Conservation (phyloP, 2,329 filamentous ascomycete genomes). For the Blastomyces emzantsi region DNA sequence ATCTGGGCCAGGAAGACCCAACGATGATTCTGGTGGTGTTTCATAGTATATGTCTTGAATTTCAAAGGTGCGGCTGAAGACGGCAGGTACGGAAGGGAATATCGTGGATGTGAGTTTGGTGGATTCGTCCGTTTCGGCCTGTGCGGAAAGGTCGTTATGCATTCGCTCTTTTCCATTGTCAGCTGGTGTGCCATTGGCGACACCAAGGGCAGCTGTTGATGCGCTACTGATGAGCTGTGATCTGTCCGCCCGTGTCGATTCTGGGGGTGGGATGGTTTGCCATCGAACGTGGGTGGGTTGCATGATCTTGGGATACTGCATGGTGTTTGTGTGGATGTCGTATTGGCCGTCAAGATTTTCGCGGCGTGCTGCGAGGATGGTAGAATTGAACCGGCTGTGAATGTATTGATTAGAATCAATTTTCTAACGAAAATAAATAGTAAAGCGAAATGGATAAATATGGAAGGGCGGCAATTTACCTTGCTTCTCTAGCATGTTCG, state of each 20-base stretch:
- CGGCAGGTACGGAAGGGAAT: conserved; percentile 47
- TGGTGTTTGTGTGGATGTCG: conserved; percentile 85
- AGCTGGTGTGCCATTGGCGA: conserved; percentile 25
- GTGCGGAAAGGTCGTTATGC: conserved; percentile 11
- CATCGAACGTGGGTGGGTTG: conserved; percentile 82
- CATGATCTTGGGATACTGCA: conserved; percentile 80
- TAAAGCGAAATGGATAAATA: background rate
- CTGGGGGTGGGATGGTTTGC: conserved; percentile 55
- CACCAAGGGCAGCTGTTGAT: conserved; percentile 24
- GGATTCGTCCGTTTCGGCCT: conserved; percentile 15
- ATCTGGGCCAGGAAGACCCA: conserved; percentile 19
- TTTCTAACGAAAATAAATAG: background rate
- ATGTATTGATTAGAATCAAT: conserved; percentile 14
- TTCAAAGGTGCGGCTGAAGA: conserved; percentile 53
- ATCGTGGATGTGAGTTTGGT: conserved; percentile 25
- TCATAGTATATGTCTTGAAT: conserved; percentile 54
- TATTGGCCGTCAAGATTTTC: conserved; percentile 69
- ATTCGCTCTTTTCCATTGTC: conserved; percentile 13
- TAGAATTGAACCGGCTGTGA: conserved; percentile 70
- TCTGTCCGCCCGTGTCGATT: conserved; percentile 22
- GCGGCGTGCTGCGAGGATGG: conserved; percentile 58
- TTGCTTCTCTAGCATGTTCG: conserved; percentile 84
- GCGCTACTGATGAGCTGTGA: conserved; percentile 25
- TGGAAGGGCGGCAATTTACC: conserved; percentile 44
- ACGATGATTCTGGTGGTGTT: conserved; percentile 6